Conservation (phyloP, 768 basidiomycete species). For the Lactarius deliciosus region DNA sequence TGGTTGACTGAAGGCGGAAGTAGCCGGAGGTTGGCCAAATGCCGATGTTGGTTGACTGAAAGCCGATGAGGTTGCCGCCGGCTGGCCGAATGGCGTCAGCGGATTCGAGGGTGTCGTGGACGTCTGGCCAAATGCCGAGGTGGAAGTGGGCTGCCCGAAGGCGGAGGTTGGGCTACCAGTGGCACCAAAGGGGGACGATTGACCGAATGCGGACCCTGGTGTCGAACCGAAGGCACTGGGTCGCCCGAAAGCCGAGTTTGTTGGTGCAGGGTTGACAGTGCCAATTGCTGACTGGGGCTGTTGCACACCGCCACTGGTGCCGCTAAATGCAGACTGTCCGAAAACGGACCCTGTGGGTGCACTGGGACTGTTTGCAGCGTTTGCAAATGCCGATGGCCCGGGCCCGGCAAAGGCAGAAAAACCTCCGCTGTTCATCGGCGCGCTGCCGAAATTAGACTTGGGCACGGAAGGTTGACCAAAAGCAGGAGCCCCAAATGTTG, state of each 20-base stretch:
- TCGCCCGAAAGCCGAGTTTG: constrained; percentile 41
- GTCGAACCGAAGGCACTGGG: constrained; percentile 26
- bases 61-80: constrained; percentile 34
- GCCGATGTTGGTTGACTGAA: constrained; percentile 37
- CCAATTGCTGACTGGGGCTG: constrained; percentile 24
- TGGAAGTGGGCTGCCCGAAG: constrained; percentile 21
- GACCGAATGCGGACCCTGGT: constrained; percentile 40
- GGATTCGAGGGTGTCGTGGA: constrained; percentile 4
- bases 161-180: constrained; percentile 2
- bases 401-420: constrained; percentile 28
- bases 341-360: constrained; percentile 20
- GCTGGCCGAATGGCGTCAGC: constrained; percentile 20
- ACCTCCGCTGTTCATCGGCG: constrained; percentile 12
- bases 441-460: constrained; percentile 18
- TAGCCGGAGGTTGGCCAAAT: constrained; percentile 39
- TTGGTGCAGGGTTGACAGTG: constrained; percentile 30
- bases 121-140: constrained; percentile 21
- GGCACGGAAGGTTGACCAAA: constrained; percentile 34
- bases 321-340: constrained; percentile 33
- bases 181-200: constrained; percentile 23
- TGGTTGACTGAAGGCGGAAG: constrained; percentile 50
- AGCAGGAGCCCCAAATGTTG: constrained; percentile 41
- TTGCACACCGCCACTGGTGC: constrained; percentile 7
- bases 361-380: constrained; percentile 9
- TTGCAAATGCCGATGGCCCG: constrained; percentile 27